These are phyloP conservation scores for Aspergillus clavatus DNA, from an alignment of 2,329 filamentous ascomycete species.

Conservation along the genomic window DNA sequence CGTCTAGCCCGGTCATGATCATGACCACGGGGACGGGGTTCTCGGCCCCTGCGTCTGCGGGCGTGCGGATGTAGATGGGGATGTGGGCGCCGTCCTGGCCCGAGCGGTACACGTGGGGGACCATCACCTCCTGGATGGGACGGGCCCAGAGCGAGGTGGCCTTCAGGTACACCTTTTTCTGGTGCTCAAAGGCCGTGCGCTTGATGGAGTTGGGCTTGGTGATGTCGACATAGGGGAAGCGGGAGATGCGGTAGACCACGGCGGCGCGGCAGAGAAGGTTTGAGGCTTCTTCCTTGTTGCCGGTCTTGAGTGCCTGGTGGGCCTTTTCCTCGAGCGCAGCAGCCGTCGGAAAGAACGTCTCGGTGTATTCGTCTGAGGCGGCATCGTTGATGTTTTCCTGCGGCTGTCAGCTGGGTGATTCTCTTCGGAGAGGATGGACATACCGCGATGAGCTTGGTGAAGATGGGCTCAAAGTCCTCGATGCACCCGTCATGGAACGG, in stretches of 20 bases:
- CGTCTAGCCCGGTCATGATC: slow-evolving; percentile 56
- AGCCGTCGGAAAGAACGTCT: slow-evolving; percentile 58
- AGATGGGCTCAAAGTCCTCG: slow-evolving; percentile 66
- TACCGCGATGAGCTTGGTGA: slow-evolving; percentile 57
- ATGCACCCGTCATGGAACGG: slow-evolving; percentile 69
- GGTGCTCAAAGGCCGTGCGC: slow-evolving; percentile 59
- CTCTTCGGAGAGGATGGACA: slow-evolving; percentile 6
- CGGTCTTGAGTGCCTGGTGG: slow-evolving; percentile 46
- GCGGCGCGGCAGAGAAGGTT: slow-evolving; percentile 66
- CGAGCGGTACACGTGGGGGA: slow-evolving; percentile 54
- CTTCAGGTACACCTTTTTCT: slow-evolving; percentile 61
- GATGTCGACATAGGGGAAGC: slow-evolving; percentile 55
- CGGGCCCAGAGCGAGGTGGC: slow-evolving; percentile 51
- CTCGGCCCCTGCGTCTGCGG: slow-evolving; percentile 40
- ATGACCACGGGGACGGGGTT: slow-evolving; percentile 50
- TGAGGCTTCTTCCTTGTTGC: slow-evolving; percentile 51
- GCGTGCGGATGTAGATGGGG: slow-evolving; percentile 62
- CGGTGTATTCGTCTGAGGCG: slow-evolving; percentile 61
- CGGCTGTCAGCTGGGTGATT: neutral
- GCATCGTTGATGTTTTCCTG: slow-evolving; percentile 60
- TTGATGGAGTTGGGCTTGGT: slow-evolving; percentile 40
- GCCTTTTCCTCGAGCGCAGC: slow-evolving; percentile 52
- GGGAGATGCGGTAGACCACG: slow-evolving; percentile 66
- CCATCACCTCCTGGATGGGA: slow-evolving; percentile 58
- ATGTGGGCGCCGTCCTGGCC: slow-evolving; percentile 53